Base-by-base conservation (phyloP, 192 early-diverging fungal species). In the Entomortierella lignicola region DNA sequence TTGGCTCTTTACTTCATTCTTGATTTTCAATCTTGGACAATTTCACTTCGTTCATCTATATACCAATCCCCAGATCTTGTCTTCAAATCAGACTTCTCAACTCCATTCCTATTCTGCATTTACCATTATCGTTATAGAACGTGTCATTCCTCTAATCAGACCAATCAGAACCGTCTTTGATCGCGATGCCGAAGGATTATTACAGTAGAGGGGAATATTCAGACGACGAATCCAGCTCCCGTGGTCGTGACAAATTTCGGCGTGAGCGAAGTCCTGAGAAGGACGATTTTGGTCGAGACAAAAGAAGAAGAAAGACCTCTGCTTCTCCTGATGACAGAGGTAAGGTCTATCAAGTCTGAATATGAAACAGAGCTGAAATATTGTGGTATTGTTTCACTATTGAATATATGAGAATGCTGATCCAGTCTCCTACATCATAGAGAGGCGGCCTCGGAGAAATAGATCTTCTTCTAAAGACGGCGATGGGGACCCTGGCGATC, bases 401-500 rank as follows among this genome's bases (percentile, higher is more conserved):
- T 37, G 34, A 37, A 37, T 10, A 37, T 10, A 47, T 11, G 20
- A 48, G 39, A 39, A 0, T 65, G 18, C 51, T 21, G 37, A 10
- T 37, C 41, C 4, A 23, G 30, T 60, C 23, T 55, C 55, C 0
- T 34, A 25, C 17, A 1, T 50, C 47, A 21, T 57, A 79, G 75
- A 79, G 62, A 79, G 75, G 47, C 66, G 75, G 31, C 63, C 75
- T 15, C 55, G 57, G 63, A 68, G 75, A 56, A 79, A 79, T 42
- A 58, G 75, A n/a, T 79, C 75, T 1, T 20, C 61, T 8, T 79
- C 75, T 26, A 79, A 79, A 57, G 77, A 81, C 17, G 77, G 59
- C 6, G 82, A 81, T 21, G 32, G 54, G 2, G 87, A 89, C 21
- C 89, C 91, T 1, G 87, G 90, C 29, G 94, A 96, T 58, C 89